A percentile compares a stretch with the other conserved stretches of the same genome.
Evolutionary conservation across 2,329 filamentous ascomycete genomes (phyloP).

Genomic region (Immersiporthe knoxdaviesiana): DNA sequence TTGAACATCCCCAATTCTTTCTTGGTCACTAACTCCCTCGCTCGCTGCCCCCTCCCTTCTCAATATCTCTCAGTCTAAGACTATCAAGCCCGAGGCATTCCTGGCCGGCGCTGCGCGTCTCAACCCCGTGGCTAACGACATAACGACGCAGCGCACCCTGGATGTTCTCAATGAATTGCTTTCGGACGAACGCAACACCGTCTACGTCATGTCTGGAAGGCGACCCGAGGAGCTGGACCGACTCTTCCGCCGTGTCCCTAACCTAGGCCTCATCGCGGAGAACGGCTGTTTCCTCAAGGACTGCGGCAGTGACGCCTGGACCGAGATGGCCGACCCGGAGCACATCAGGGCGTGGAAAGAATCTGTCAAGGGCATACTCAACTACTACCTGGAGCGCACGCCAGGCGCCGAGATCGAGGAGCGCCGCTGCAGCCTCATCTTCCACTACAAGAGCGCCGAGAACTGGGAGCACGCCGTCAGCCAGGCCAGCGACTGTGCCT

Average conservation of each 20-base stretch:
- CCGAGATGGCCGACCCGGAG: conserved; percentile 72
- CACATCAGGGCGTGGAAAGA: conserved; percentile 80
- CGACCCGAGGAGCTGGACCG: conserved; percentile 86
- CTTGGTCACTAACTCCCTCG: neutral
- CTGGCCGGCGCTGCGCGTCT: conserved; percentile 11
- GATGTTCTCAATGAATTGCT: conserved; percentile 82
- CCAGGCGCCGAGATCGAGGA: conserved; percentile 88
- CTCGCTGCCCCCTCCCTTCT: neutral
- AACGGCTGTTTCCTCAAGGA: conserved; percentile 90
- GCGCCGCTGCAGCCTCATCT: conserved; percentile 87
- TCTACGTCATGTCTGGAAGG: conserved; percentile 93
- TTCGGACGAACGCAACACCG: conserved; percentile 77
- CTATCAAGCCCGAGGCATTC: conserved; percentile 14
- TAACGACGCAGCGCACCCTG: conserved; percentile 66
- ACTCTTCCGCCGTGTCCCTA: conserved; percentile 80
- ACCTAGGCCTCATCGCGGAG: conserved; percentile 88
- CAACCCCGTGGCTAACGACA: conserved; percentile 17
- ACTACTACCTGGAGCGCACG: conserved; percentile 87
- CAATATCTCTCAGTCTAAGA: conserved; percentile 2
- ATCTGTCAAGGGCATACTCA: conserved; percentile 78
- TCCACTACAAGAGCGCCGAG: conserved; percentile 84
- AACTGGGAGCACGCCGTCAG: conserved; percentile 75
- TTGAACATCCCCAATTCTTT: conserved; percentile 16
- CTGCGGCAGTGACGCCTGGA: conserved; percentile 71
- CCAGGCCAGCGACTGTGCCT: conserved; percentile 86